These are phyloP conservation scores for Fusarium sp. DNA, from an alignment of 2,329 filamentous ascomycete genomes.

Conservation along the genomic window DNA sequence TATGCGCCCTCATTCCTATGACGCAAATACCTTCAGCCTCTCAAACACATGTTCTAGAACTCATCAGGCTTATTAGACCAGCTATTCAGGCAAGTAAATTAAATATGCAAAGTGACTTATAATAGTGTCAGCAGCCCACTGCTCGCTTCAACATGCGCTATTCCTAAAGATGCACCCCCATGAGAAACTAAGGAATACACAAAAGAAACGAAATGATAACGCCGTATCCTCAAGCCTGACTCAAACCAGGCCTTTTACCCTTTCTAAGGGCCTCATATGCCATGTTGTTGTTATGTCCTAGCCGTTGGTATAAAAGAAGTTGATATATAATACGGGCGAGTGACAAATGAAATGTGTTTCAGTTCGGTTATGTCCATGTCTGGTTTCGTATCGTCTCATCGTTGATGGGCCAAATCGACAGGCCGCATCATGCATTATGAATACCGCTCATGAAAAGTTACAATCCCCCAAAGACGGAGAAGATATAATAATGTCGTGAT, in stretches of 20 bases:
- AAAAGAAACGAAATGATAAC: slow-evolving; percentile 29
- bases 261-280: slow-evolving; percentile 19
- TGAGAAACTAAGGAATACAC: slow-evolving; percentile 7
- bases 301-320: slow-evolving; percentile 43
- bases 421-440: slow-evolving; percentile 47
- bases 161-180: slow-evolving; percentile 33
- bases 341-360: slow-evolving; percentile 45
- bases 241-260: slow-evolving; percentile 25
- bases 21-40: neutral
- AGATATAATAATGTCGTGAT: slow-evolving; percentile 39
- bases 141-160: slow-evolving; percentile 34
- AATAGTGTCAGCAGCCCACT: slow-evolving; percentile 41
- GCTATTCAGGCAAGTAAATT: slow-evolving; percentile 34
- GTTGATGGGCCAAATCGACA: slow-evolving; percentile 41
- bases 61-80: neutral
- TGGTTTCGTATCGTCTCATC: slow-evolving; percentile 48
- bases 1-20: slow-evolving; percentile 6
- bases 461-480: slow-evolving; percentile 30
- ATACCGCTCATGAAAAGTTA: slow-evolving; percentile 45
- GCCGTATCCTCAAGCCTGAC: slow-evolving; percentile 35
- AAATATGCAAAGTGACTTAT: slow-evolving; percentile 37
- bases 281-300: slow-evolving; percentile 28
- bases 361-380: slow-evolving; percentile 46
- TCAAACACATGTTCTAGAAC: neutral
- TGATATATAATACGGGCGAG: slow-evolving; percentile 42